phyloP scores from a whole-genome alignment of 257 asterid genomes.

The Solanum clarkiae region DNA sequence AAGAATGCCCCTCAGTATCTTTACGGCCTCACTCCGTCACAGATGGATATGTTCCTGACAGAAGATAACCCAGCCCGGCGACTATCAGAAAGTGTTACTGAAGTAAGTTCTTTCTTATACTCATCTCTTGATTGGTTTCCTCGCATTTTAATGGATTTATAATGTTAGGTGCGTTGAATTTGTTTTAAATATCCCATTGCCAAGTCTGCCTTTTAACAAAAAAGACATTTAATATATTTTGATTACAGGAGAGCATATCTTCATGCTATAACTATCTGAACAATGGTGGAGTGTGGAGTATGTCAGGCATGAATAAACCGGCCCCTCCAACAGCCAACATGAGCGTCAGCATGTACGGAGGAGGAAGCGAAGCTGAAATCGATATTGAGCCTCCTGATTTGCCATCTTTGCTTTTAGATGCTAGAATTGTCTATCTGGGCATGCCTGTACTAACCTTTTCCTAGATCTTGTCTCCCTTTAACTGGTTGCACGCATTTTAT shows the following conservation, averaged over 20 bases:
- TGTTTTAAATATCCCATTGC: neutral
- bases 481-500: neutral
- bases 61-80: constrained; percentile 65
- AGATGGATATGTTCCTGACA: constrained; percentile 92
- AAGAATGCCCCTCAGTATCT: constrained; percentile 67
- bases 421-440: constrained; percentile 87
- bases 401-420: constrained; percentile 86
- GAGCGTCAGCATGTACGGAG: constrained; percentile 75
- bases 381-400: constrained; percentile 74
- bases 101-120: constrained; percentile 28
- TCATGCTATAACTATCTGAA: constrained; percentile 52
- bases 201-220: neutral
- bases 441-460: constrained; percentile 63
- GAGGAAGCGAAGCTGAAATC: constrained; percentile 48
- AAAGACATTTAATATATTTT: neutral
- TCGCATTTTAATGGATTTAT: neutral
- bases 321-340: constrained; percentile 61
- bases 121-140: neutral
- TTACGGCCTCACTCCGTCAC: constrained; percentile 80
- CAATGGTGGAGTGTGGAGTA: constrained; percentile 69
- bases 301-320: constrained; percentile 37
- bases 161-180: neutral
- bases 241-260: constrained; percentile 63
- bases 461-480: neutral
- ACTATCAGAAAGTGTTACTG: constrained; percentile 62